Conservation (phyloP, 441 rosid species). For the Euphorbia neoarborescens region DNA sequence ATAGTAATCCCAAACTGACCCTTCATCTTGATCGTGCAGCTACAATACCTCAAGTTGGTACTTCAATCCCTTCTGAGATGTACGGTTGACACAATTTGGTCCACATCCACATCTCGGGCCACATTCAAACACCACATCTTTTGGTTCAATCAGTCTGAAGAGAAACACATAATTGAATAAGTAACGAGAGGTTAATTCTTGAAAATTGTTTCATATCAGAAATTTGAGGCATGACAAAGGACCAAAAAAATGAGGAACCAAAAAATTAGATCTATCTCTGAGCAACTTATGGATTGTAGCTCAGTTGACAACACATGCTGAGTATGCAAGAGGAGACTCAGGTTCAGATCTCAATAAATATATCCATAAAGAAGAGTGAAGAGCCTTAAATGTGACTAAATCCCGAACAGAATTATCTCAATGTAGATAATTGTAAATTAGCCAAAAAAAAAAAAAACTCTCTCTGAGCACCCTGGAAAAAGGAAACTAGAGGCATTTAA, state of each 20-base stretch:
- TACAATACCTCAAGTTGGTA: conserved; percentile 43
- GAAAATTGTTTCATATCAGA: neutral
- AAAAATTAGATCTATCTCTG: neutral
- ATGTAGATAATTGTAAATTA: too few relatives aligned
- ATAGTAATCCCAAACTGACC: too few relatives aligned
- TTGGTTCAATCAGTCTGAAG: conserved; percentile 43
- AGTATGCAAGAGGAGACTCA: too few relatives aligned
- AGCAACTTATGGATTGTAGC: too few relatives aligned
- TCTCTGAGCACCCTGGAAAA: neutral
- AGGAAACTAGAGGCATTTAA: neutral
- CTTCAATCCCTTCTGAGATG: conserved; percentile 41
- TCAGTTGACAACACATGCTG: too few relatives aligned
- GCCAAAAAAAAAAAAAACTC: too few relatives aligned
- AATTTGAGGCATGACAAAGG: conserved; percentile 3
- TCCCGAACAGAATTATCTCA: too few relatives aligned
- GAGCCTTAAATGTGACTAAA: too few relatives aligned
- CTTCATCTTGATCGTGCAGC: conserved; percentile 6
- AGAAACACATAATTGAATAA: conserved; percentile 7
- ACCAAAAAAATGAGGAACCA: neutral
- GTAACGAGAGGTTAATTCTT: neutral
- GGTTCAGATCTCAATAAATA: too few relatives aligned
- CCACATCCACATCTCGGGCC: conserved; percentile 60
- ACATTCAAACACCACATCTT: conserved; percentile 55
- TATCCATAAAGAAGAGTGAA: too few relatives aligned
- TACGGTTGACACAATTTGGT: conserved; percentile 45